These are phyloP conservation scores for Pyrenophora teres DNA, from an alignment of 2,329 filamentous ascomycete genomes.

Conservation along the genomic window DNA sequence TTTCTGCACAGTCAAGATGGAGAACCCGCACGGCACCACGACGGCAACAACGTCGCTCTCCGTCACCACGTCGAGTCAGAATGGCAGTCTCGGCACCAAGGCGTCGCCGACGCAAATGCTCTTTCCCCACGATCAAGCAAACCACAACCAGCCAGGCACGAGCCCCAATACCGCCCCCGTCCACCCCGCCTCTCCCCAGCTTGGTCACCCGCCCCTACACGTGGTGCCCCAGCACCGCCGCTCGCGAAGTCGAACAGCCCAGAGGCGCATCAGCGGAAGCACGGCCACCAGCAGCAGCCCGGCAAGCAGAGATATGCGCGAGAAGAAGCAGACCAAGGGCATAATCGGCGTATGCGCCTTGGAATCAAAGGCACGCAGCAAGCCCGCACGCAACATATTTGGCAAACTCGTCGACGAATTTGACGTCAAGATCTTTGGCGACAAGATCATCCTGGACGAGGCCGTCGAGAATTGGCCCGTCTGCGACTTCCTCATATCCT, in stretches of 20 bases:
- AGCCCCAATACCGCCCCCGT: slow-evolving; percentile 16
- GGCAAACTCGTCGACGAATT: slow-evolving; percentile 93
- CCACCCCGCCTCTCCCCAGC: slow-evolving; percentile 25
- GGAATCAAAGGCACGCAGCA: slow-evolving; percentile 94
- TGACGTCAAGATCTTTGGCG: slow-evolving; percentile 95
- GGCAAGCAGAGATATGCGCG: slow-evolving; percentile 64
- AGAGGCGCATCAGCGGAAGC: slow-evolving; percentile 79
- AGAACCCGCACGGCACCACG: slow-evolving; percentile 42
- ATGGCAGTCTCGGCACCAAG: slow-evolving; percentile 47
- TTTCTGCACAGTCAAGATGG: slow-evolving; percentile 29
- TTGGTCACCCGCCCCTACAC: slow-evolving; percentile 20
- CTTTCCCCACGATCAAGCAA: slow-evolving; percentile 37
- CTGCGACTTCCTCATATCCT: slow-evolving; percentile 95
- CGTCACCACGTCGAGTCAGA: slow-evolving; percentile 52
- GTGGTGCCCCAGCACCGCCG: slow-evolving; percentile 27
- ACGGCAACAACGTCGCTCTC: slow-evolving; percentile 52
- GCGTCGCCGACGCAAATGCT: slow-evolving; percentile 47
- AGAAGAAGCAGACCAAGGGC: slow-evolving; percentile 59
- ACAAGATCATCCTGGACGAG: slow-evolving; percentile 98
- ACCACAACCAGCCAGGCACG: slow-evolving; percentile 7
- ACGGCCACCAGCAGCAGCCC: slow-evolving; percentile 82
- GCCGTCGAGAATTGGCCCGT: slow-evolving; percentile 95
- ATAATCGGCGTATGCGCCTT: slow-evolving; percentile 92
- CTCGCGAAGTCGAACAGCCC: slow-evolving; percentile 56
- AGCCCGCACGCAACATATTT: slow-evolving; percentile 93